Evolutionary conservation across 2,329 filamentous ascomycete species (phyloP).

Genomic region (Ceratocystis destructans): DNA sequence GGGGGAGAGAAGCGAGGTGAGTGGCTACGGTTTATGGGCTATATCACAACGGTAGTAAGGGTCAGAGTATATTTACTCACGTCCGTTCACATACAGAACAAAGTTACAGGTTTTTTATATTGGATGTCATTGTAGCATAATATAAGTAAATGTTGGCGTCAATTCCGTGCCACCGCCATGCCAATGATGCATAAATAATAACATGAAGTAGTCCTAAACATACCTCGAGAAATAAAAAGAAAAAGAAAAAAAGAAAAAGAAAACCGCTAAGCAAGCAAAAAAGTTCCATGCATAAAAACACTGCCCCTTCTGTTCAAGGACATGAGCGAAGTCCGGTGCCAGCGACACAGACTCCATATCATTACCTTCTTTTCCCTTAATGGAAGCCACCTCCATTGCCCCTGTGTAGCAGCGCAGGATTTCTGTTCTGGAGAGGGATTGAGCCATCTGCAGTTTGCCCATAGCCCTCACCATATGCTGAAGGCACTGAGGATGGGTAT

Average conservation of each 20-base stretch:
- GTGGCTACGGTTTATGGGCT: neutral
- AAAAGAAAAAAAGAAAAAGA: no score
- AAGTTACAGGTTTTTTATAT: neutral
- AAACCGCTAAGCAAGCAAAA: neutral
- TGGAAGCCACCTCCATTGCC: neutral
- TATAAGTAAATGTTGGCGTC: neutral
- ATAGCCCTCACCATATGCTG: slow-evolving; percentile 9
- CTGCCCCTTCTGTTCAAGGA: neutral
- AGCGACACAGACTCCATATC: neutral
- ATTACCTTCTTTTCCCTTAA: neutral
- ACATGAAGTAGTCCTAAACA: neutral
- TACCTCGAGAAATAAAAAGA: neutral
- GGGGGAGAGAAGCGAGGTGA: neutral
- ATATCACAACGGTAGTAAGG: no score
- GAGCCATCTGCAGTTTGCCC: neutral
- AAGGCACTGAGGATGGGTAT: neutral
- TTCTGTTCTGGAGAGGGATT: slow-evolving; percentile 14
- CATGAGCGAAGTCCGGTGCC: neutral
- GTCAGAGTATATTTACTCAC: no score
- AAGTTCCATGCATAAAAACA: neutral
- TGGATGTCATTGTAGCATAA: neutral
- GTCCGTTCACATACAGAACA: no score
- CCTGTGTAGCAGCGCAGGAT: neutral
- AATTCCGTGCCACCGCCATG: neutral
- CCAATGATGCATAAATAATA: neutral